Conservation (phyloP, 1,284 basidiomycete genomes). For the Pascua sp. region DNA sequence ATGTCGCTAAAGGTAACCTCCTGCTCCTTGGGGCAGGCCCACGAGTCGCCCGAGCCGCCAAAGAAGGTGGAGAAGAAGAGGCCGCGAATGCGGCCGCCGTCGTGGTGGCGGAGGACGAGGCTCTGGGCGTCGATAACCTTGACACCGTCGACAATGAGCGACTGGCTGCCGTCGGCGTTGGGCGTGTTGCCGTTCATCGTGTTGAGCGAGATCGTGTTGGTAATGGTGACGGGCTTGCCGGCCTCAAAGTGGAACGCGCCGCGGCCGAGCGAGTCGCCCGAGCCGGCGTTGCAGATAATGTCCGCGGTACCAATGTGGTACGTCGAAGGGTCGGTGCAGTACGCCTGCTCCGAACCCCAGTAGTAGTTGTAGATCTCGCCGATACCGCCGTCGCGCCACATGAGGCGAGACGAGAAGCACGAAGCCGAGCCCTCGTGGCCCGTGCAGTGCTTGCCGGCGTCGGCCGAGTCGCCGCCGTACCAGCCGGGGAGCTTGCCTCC, state of each 20-base stretch:
- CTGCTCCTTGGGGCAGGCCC: constrained; percentile 8
- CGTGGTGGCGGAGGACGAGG: constrained; percentile 8
- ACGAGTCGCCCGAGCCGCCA: constrained; percentile 2
- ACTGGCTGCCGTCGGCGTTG: constrained; percentile 5
- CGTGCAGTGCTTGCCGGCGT: constrained; percentile 42
- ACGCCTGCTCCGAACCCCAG: constrained; percentile 7
- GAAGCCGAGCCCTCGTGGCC: constrained; percentile 38
- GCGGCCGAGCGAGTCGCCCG: constrained; percentile 10
- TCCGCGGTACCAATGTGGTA: constrained; percentile 4
- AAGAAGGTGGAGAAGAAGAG: constrained; percentile 10
- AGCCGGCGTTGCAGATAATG: constrained; percentile 2
- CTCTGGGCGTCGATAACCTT: constrained; percentile 4
- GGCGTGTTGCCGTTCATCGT: constrained; percentile 6
- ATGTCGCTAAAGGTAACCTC: constrained; percentile 2
- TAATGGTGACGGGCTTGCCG: constrained; percentile 5
- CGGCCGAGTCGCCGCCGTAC: constrained; percentile 31
- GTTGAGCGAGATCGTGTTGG: constrained; percentile 9
- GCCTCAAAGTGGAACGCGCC: constrained; percentile 6
- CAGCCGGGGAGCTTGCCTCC: constrained; percentile 51
- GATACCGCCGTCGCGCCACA: constrained; percentile 44
- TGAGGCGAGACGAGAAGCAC: constrained; percentile 49
- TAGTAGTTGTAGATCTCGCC: constrained; percentile 47
- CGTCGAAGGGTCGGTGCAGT: constrained; percentile 8
- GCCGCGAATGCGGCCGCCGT: constrained; percentile 7
- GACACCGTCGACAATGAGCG: constrained; percentile 4